A percentile compares a stretch with the other conserved stretches of the same genome.
phyloP scores from a whole-genome alignment of 257 asterid genomes.

The Parsonsia alboflavescens region DNA sequence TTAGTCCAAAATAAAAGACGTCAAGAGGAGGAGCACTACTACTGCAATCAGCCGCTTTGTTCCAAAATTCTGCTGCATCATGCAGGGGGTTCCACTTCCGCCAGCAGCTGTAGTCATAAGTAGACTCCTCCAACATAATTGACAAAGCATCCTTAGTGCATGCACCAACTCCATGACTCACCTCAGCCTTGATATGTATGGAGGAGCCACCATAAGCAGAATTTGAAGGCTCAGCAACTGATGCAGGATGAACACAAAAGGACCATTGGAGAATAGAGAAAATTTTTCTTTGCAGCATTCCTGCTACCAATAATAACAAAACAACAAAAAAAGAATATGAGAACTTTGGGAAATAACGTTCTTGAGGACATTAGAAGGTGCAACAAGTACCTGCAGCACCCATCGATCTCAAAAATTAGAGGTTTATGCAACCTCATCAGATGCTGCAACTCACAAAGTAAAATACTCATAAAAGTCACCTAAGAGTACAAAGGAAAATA shows the following conservation, averaged over 20 bases:
- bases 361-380: constrained; percentile 24
- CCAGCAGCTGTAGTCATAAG: constrained; percentile 36
- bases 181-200: constrained; percentile 73
- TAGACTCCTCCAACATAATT: constrained; percentile 56
- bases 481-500: constrained; percentile 10
- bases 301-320: constrained; percentile 48
- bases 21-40: not conserved
- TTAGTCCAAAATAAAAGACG: not conserved
- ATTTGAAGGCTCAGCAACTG: constrained; percentile 9
- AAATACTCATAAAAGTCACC: constrained; percentile 23
- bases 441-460: constrained; percentile 44
- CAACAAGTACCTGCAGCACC: constrained; percentile 55
- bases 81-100: constrained; percentile 35
- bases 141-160: constrained; percentile 72
- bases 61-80: constrained; percentile 20
- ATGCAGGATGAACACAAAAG: constrained; percentile 16
- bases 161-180: constrained; percentile 47
- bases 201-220: constrained; percentile 43
- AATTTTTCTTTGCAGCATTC: constrained; percentile 30
- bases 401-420: constrained; percentile 24
- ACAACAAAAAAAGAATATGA: constrained; percentile 31
- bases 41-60: constrained; percentile 10
- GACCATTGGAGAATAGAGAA: constrained; percentile 16
- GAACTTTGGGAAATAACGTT: constrained; percentile 15
- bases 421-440: constrained; percentile 49